Base-by-base conservation (phyloP, 371 early-diverging fungal genomes). In the Apophysomyces variabilis region DNA sequence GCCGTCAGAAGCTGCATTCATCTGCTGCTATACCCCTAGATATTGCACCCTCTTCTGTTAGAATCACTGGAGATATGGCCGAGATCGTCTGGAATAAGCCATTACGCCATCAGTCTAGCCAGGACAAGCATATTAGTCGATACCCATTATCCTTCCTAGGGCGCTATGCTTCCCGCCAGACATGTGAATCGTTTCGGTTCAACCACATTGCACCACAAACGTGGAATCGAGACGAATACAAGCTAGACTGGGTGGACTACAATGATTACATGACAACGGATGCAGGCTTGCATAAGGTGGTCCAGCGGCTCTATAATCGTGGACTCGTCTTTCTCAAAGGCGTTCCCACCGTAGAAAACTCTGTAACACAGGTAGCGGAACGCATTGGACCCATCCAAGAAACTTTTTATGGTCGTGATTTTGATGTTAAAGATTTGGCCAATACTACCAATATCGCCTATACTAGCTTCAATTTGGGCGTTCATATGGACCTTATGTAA, bases 401-500 rank as follows among this genome's bases (percentile, higher is more conserved):
- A 41, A 92, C 95, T 0, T 93, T 96, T 69, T 96, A 96, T 78
- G 95, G 95, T 5, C 69, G 77, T 9, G 86, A 87, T 43, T 95
- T 93, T 88, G 89, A 96, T 77, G 96, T 96, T 41, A 89, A 89
- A 72, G 90, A 87, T 41, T 81, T 89, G 9, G 89, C 89, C 4
- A 77, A 92, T 46, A 88, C 94, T 13, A 90, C 86, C 67, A 96
- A 96, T 74, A 92, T 96, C 70, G 96, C 96, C 12, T 96, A 96
- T 67, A 95, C 96, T 0, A 81, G 83, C 63, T 74, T 95, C 35
- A 86, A 89, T 66, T 83, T 96, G 14, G 95, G 93, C 1, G 86
- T 93, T 60, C 96, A 96, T 72, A 95, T 95, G 96, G 96, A 96
- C 83, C 79, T 96, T 60, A 79, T 95, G 95, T 93, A 85, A 78